Evolutionary conservation across 352 stramenopile genomes (phyloP).

Genomic region (Globisporangium splendens): DNA sequence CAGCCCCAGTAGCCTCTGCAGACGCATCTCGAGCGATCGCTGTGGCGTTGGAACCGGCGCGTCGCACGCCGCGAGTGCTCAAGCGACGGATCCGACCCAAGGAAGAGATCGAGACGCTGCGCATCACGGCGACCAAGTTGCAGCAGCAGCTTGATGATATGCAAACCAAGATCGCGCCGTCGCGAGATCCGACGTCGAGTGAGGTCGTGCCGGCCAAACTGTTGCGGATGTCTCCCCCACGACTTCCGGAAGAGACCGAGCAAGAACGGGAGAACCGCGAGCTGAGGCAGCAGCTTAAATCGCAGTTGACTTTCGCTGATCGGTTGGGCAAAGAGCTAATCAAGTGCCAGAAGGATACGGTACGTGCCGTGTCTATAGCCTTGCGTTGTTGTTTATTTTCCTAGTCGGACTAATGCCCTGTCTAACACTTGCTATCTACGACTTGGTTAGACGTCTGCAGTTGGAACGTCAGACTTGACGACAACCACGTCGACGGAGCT

Average conservation of each 20-base stretch:
- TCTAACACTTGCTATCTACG: no score
- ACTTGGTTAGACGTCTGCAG: background rate
- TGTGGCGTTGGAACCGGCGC: constrained; percentile 6
- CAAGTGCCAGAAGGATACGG: no score
- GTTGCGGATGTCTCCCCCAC: no score
- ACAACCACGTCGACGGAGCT: background rate
- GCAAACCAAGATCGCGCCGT: background rate
- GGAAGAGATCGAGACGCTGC: constrained; percentile 10
- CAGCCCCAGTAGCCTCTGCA: no score
- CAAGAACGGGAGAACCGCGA: no score
- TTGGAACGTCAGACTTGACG: background rate
- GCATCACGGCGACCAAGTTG: constrained; percentile 1
- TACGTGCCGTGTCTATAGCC: no score
- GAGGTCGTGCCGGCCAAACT: background rate
- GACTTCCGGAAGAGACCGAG: no score
- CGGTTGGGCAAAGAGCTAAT: no score
- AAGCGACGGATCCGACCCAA: constrained; percentile 10
- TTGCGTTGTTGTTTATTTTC: no score
- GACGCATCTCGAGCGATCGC: background rate
- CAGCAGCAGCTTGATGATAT: constrained; percentile 4
- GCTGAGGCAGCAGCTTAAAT: no score
- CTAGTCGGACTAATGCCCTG: no score
- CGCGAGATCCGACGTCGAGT: background rate
- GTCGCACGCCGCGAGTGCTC: background rate
- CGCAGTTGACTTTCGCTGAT: no score